phyloP scores from a whole-genome alignment of 805 yeast species.

The Brettanomyces nanus region DNA sequence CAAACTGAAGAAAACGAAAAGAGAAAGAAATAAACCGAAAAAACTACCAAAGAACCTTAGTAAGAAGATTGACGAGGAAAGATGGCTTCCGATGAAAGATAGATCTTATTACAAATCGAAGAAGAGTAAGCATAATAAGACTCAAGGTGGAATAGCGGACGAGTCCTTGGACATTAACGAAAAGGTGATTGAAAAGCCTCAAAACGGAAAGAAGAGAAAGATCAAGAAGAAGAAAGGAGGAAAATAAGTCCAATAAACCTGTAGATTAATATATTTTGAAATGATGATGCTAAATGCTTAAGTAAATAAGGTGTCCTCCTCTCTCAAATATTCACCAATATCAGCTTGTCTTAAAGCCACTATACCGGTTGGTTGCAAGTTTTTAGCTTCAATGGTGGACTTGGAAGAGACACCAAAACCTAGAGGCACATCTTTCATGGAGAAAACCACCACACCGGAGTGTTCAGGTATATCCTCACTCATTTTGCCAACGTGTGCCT shows the following conservation, averaged over 20 bases:
- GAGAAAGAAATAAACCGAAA: slow-evolving; percentile 21
- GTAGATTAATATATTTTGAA: not conserved
- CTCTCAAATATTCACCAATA: slow-evolving; percentile 96
- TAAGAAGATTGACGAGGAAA: slow-evolving; percentile 51
- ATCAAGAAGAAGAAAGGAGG: slow-evolving; percentile 25
- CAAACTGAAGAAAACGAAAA: slow-evolving; percentile 13
- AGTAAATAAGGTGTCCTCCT: slow-evolving; percentile 91
- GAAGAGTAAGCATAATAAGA: slow-evolving; percentile 49
- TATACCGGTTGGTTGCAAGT: slow-evolving; percentile 86
- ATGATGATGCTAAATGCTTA: slow-evolving; percentile 29
- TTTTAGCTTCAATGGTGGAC: slow-evolving; percentile 80
- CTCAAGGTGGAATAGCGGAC: slow-evolving; percentile 55
- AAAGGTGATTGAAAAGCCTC: slow-evolving; percentile 6
- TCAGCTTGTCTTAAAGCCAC: slow-evolving; percentile 97
- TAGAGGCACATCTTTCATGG: slow-evolving; percentile 87
- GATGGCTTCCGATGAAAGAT: slow-evolving; percentile 89
- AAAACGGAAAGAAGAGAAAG: slow-evolving; percentile 14
- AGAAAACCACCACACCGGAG: slow-evolving; percentile 85
- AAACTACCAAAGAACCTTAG: slow-evolving; percentile 19
- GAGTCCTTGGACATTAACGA: slow-evolving; percentile 23
- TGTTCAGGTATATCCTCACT: slow-evolving; percentile 98
- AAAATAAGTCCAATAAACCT: not conserved
- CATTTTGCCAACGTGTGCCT: slow-evolving; percentile 95
- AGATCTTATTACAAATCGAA: slow-evolving; percentile 78
- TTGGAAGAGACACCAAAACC: slow-evolving; percentile 96